Evolutionary conservation across 2,329 filamentous ascomycete genomes (phyloP).

Genomic region (Ceratocystiopsis sp.): DNA sequence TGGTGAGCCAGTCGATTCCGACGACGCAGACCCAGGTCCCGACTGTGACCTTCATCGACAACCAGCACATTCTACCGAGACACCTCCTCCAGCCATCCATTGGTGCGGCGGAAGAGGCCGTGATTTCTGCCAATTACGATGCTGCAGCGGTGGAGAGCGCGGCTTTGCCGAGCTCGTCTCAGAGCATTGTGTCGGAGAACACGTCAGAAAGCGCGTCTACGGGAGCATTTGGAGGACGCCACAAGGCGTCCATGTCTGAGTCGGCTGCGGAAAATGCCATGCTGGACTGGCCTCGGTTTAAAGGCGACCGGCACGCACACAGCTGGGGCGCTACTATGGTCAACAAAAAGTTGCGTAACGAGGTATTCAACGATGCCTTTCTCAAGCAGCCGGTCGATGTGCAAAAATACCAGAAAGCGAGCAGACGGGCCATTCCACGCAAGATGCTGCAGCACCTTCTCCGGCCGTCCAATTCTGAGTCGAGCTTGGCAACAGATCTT

Average conservation of each 20-base stretch:
- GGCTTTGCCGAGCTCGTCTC: no score
- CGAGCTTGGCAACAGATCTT: constrained; percentile 15
- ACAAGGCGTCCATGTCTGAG: not conserved
- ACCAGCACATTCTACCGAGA: constrained; percentile 79
- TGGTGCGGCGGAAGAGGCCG: not conserved
- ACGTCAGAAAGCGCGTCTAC: not conserved
- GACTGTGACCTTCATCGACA: constrained; percentile 86
- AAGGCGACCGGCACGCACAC: constrained; percentile 34
- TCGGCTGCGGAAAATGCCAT: not conserved
- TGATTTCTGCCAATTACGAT: no score
- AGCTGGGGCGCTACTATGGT: constrained; percentile 87
- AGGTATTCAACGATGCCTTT: constrained; percentile 86
- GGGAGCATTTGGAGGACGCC: not conserved
- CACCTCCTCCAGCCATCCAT: constrained; percentile 53
- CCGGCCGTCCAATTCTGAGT: constrained; percentile 28
- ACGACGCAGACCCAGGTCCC: constrained; percentile 50
- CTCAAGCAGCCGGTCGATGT: constrained; percentile 67
- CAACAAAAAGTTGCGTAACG: constrained; percentile 73
- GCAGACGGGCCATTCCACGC: constrained; percentile 44
- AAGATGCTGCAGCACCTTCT: constrained; percentile 28
- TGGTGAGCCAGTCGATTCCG: constrained; percentile 61
- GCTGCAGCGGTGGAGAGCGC: not conserved
- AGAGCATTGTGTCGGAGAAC: no score
- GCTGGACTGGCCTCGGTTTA: no score
- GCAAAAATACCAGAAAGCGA: constrained; percentile 53